Evolutionary conservation across 495 filamentous ascomycete genomes (phyloP).

Genomic region (Aspergillus nidulans): DNA sequence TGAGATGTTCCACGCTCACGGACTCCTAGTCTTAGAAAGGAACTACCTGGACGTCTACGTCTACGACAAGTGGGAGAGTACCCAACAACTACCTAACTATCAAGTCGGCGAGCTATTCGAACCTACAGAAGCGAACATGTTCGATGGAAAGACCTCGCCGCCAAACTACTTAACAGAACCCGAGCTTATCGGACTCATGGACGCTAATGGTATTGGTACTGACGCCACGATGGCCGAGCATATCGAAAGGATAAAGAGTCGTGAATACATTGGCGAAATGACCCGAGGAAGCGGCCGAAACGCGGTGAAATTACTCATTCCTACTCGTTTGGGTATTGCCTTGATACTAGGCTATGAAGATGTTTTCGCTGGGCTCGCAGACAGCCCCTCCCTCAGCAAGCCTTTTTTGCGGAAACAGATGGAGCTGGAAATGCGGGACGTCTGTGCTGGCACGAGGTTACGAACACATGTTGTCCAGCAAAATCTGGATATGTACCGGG

Average conservation of each 20-base stretch:
- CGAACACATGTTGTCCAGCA: constrained; percentile 70
- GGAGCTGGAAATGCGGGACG: constrained; percentile 90
- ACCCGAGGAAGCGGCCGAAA: constrained; percentile 49
- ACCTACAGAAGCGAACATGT: constrained; percentile 84
- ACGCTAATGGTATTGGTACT: constrained; percentile 96
- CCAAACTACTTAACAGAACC: constrained; percentile 91
- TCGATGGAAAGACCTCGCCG: constrained; percentile 77
- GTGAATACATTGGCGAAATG: constrained; percentile 71
- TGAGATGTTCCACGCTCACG: constrained; percentile 74
- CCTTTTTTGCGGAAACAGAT: constrained; percentile 98
- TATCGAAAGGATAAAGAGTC: constrained; percentile 88
- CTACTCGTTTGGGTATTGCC: constrained; percentile 83
- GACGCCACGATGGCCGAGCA: constrained; percentile 99
- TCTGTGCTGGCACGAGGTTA: constrained; percentile 80
- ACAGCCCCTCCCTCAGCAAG: constrained; percentile 84
- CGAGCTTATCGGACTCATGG: constrained; percentile 96
- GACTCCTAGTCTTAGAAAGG: constrained; percentile 77
- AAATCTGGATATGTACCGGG: constrained; percentile 77
- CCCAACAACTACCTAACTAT: constrained; percentile 75
- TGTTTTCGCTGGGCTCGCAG: constrained; percentile 60
- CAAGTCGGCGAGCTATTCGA: constrained; percentile 72
- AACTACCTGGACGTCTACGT: constrained; percentile 96
- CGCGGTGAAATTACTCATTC: constrained; percentile 80
- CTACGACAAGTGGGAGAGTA: constrained; percentile 94
- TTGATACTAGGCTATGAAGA: constrained; percentile 90